phyloP scores from a whole-genome alignment of 805 yeast species.

The Ogataea pini region DNA sequence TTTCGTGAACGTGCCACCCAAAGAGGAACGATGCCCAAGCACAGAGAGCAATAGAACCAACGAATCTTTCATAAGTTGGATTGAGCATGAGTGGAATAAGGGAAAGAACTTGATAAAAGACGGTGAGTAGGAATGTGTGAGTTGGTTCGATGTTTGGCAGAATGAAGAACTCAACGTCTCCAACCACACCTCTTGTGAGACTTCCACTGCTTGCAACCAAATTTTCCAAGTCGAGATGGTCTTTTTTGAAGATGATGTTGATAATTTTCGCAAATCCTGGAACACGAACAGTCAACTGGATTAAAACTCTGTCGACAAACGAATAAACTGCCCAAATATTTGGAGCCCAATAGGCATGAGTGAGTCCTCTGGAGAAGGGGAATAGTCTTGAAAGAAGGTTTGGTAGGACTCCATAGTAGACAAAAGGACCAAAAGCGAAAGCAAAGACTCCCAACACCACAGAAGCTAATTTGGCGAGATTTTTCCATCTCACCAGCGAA shows the following conservation, averaged over 20 bases:
- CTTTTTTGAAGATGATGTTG: constrained; percentile 19
- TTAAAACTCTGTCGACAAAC: constrained; percentile 69
- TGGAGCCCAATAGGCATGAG: constrained; percentile 99
- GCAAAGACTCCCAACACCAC: constrained; percentile 63
- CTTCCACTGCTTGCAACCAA: constrained; percentile 18
- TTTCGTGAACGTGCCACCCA: constrained; percentile 99
- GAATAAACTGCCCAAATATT: constrained; percentile 96
- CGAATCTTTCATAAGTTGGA: constrained; percentile 75
- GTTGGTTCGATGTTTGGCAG: constrained; percentile 80
- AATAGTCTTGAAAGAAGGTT: constrained; percentile 71
- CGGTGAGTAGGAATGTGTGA: constrained; percentile 73
- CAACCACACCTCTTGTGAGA: constrained; percentile 83
- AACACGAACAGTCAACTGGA: constrained; percentile 42
- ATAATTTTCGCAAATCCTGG: constrained; percentile 49
- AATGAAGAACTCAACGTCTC: constrained; percentile 80
- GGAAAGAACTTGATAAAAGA: constrained; percentile 82
- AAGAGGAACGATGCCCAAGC: constrained; percentile 89
- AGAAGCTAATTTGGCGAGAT: constrained; percentile 60
- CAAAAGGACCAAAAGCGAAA: constrained; percentile 79
- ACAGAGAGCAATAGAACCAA: constrained; percentile 84
- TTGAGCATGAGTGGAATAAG: constrained; percentile 66
- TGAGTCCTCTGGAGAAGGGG: constrained; percentile 92
- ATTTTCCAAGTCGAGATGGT: constrained; percentile 20
- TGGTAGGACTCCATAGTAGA: constrained; percentile 58
- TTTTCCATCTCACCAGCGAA: constrained; percentile 48